Base-by-base conservation (phyloP, 202 grass and related monocot genomes). In the Elaeis oleifera region DNA sequence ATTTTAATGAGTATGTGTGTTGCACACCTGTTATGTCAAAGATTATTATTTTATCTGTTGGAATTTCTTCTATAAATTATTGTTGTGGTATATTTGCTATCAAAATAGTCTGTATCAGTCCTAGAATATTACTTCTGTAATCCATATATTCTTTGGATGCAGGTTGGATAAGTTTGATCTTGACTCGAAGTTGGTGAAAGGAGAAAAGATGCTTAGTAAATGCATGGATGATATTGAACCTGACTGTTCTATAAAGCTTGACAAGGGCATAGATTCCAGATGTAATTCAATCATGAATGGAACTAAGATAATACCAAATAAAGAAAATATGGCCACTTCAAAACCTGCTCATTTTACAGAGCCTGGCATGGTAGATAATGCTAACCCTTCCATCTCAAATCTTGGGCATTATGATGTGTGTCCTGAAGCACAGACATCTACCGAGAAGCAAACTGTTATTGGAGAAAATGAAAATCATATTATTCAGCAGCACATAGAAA, bases 81-180 rank as follows among this genome's bases (percentile, higher is more conserved):
- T 14, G 11, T 14, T 14, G 36, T 13, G 36, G 14, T 44, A 44
- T 14, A 44, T 44, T 44, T 14, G 36, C 36, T 44, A 13, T 44
- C 36, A 44, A 44, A 44, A 44, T 44, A 31, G 28, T 44, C 36
- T 44, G 36, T 44, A 13, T 44, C 32, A 36, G 36, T 14, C 36
- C 9, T 13, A 44, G 9, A 44, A 44, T 44, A 13, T 9, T 36
- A 44, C 8, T 44, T 13, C 36, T 44, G 2, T 44, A 44, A 44
- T 44, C 11, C 36, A 18, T 75, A 78, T 71, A 14, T 81, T 85
- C 73, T 67, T 72, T 74, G 16, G 31, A 54, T 79, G 19, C 74
- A 97, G 92, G 50, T 26, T 92, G 81, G 79, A 89, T 51, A 84
- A 86, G 74, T 97, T 91, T 78, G 81, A 80, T 79, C 74, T 89